Base-by-base conservation (phyloP, 2,329 filamentous ascomycete genomes). In the Lachnellula arida region DNA sequence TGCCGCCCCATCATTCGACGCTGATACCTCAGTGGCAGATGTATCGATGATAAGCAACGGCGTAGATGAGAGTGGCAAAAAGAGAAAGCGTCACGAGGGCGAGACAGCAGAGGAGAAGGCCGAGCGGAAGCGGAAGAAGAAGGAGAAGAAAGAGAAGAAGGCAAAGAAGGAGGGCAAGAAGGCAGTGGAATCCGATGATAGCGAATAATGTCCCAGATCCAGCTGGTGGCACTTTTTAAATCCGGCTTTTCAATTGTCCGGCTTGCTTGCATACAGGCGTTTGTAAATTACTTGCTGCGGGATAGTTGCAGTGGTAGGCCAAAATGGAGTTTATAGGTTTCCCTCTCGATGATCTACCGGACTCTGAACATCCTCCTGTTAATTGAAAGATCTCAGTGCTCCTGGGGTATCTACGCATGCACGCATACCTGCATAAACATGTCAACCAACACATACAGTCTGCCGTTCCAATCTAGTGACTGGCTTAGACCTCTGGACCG, bases 41-140 rank as follows among this genome's bases (percentile, higher is more conserved):
- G 44, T 46, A 47, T 75, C 77, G 42, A 76, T 75, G 66, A 79
- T 81, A 71, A 81, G 80, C 60, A 68, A 72, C 42, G 73, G 75
- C 65, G 72, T 78, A 68, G 80, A 80, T 54, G 80, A 82, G 51
- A 80, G 82, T 65, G 81, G 84, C 51, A 87, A 82, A 81, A 94
- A 89, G 79, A 83, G 86, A 67, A 89, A 89, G 77, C 85, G 91
- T 80, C 87, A 89, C 71, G 86, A 90, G 37, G 87, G 87, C 67
- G 86, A 91, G 76, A 87, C 84, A 15, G 74, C 84, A 25, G 86
- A 89, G 69, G 85, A 81, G 74, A 83, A 81, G 68, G 76, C 76
- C 42, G 73, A 74, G 60, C 73, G 79, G 67, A 79, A 75, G 58
- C 74, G 76, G 66, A 77, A 78, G 66, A 74, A 74, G 62, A 78